Evolutionary conservation across 352 stramenopile genomes (phyloP), one percentile per base, ranked within the genome.

Genomic region (Thalassiosira exigua): DNA sequence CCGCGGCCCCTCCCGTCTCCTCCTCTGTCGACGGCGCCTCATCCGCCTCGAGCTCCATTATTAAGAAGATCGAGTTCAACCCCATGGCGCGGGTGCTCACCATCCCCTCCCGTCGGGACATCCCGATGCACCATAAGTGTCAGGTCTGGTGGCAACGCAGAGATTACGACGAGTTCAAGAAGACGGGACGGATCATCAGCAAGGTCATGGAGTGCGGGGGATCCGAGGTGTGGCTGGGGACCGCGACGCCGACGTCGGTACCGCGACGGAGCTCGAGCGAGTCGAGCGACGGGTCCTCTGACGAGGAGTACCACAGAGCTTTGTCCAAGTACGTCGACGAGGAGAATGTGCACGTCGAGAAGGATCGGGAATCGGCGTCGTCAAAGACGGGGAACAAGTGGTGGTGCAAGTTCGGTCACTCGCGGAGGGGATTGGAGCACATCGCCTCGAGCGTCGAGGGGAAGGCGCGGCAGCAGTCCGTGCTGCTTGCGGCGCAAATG

Each of bases 361-460:
- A 42, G 11, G 68, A 51, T n/a, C 30, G 56, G 22, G 33, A 24
- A 39, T 21, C 44, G 5, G 3, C 3, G n/a, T 53, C 64, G 7
- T 2, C 9, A 3, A 26, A 81, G 22, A 53, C 69, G 26, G 62
- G 85, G 2, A 87, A 91, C 66, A 93, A 93, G 64, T 93, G 88
- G 88, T 93, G 88, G 88, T 89, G 89, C 62, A 89, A 88, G 62
- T 93, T 93, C 76, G 88, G 88, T 4, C 88, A 93, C 56, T 93
- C 88, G 5, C 79, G 88, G 30, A 58, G 88, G 46, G 88, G 88
- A n/a, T 74, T 93, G 21, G 88, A 93, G 77, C 88, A 93, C 69
- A 88, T 93, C 69, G 88, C 83, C n/a, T 91, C 84, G 1, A 71
- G 81, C 22, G 73, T 87, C 4, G 88, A 93, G 82, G 88, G 88